Evolutionary conservation across 1,284 basidiomycete species (phyloP).

Genomic region (Cutaneotrichosporon curvatum): DNA sequence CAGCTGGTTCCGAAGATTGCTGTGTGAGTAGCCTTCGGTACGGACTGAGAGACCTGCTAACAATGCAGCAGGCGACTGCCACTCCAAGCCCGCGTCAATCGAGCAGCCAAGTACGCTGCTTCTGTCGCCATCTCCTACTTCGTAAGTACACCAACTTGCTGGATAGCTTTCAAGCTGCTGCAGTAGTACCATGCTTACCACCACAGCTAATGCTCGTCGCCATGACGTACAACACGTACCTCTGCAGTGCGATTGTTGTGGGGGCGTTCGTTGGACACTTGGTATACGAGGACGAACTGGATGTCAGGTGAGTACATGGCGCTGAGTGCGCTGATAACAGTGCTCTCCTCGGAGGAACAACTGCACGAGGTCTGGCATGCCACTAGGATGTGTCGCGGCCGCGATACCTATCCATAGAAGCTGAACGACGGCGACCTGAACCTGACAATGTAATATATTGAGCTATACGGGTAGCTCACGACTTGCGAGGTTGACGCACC

Average conservation of each 20-base stretch:
- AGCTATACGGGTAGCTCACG: too few relatives aligned
- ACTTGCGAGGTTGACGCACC: too few relatives aligned
- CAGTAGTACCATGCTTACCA: neutral
- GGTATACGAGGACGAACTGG: conserved; percentile 42
- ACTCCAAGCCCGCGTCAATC: conserved; percentile 16
- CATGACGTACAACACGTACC: conserved; percentile 48
- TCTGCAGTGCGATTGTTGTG: conserved; percentile 43
- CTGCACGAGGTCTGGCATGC: conserved; percentile 6
- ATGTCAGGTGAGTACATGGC: conserved; percentile 29
- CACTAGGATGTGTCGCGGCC: conserved; percentile 4
- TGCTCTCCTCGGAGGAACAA: neutral
- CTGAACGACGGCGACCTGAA: too few relatives aligned
- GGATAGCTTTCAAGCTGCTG: neutral
- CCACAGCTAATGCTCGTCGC: conserved; percentile 48
- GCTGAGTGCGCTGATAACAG: conserved; percentile 1
- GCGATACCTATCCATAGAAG: too few relatives aligned
- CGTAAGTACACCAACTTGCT: conserved; percentile 20
- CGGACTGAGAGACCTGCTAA: neutral
- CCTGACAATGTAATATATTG: too few relatives aligned
- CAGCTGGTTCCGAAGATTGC: conserved; percentile 20
- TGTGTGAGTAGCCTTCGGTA: conserved; percentile 23
- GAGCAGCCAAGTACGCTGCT: conserved; percentile 37
- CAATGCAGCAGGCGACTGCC: conserved; percentile 22
- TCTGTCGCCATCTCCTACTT: conserved; percentile 43
- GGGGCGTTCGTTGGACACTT: conserved; percentile 45